A percentile compares a stretch with the other conserved stretches of the same genome.
Conservation (phyloP, 768 basidiomycete genomes). For the Coprinellus aureogranulatus region DNA sequence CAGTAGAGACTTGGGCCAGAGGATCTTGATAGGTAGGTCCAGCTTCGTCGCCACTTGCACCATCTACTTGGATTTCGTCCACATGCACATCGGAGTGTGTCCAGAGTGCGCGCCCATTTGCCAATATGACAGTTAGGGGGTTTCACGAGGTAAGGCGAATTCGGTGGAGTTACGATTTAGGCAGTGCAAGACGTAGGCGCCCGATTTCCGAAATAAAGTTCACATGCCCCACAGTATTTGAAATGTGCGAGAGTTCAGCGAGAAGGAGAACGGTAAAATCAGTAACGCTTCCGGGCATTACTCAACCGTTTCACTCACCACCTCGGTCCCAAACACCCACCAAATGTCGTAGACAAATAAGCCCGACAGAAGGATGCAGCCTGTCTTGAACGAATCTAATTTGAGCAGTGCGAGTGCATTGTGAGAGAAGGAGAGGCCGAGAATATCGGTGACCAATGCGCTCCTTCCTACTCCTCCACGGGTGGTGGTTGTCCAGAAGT, state of each 20-base stretch:
- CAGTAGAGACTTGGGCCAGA: slow-evolving; percentile 71
- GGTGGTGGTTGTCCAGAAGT: slow-evolving; percentile 24
- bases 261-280: neutral
- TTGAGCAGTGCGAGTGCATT: slow-evolving; percentile 77
- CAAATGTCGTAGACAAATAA: slow-evolving; percentile 93
- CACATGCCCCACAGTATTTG: neutral
- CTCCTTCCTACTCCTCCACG: slow-evolving; percentile 38
- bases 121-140: neutral
- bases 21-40: slow-evolving; percentile 90
- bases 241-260: neutral
- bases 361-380: slow-evolving; percentile 74
- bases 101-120: neutral
- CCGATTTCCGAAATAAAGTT: neutral
- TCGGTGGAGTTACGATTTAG: no score
- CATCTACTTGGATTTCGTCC: slow-evolving; percentile 57
- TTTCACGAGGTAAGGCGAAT: neutral
- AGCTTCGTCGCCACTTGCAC: slow-evolving; percentile 86
- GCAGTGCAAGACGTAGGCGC: no score
- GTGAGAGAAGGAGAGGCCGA: slow-evolving; percentile 76
- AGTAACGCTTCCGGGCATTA: neutral
- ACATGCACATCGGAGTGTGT: slow-evolving; percentile 5
- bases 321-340: slow-evolving; percentile 90
- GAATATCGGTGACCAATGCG: slow-evolving; percentile 72
- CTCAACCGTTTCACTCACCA: slow-evolving; percentile 48
- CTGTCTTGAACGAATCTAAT: slow-evolving; percentile 88